Base-by-base conservation (phyloP, 495 filamentous ascomycete species). In the Aspergillus avenaceus region DNA sequence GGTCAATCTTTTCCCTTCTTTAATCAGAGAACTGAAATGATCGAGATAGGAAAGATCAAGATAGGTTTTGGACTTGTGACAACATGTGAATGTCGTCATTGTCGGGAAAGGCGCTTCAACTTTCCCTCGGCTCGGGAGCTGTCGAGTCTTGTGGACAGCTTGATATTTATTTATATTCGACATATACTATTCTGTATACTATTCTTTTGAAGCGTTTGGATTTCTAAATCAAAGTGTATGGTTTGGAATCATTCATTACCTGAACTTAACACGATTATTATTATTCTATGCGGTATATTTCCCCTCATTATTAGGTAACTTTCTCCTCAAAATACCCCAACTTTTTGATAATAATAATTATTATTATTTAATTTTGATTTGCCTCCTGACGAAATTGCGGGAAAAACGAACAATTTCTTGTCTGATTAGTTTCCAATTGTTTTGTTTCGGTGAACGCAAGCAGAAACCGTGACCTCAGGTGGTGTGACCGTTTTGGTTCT, bases 391-490 rank as follows among this genome's bases (percentile, higher is more conserved):
- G 21, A 43, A 52, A 28, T 37, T n/a, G n/a, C n/a, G n/a, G n/a
- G n/a, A n/a, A n/a, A n/a, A n/a, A n/a, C n/a, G n/a, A n/a, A n/a
- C n/a, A n/a, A n/a, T n/a, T 38, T 38, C 19, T 38, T 38, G 36
- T 21, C 16, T 8, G 36, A 38, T 38, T 38, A 38, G 18, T 38
- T 16, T 12, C n/a, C n/a, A n/a, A 3, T 38, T 31, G 8, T 42
- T 26, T 12, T 42, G 8, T n/a, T 21, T 50, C 60, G 60, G 60
- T 63, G 60, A 63, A 55, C 60, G 54, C 54, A 63, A 55, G 49
- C 54, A 63, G 60, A 50, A 52, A 48, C 36, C 19, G 19, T 38
- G 34, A 38, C 34, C 34, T 19, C 14, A 22, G 41, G 59, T 62
- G 59, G 55, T 58, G 59, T 62, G 59, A 58, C 59, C 49, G 6